Evolutionary conservation across 441 rosid species (phyloP).

Genomic region (Brassica balearica): DNA sequence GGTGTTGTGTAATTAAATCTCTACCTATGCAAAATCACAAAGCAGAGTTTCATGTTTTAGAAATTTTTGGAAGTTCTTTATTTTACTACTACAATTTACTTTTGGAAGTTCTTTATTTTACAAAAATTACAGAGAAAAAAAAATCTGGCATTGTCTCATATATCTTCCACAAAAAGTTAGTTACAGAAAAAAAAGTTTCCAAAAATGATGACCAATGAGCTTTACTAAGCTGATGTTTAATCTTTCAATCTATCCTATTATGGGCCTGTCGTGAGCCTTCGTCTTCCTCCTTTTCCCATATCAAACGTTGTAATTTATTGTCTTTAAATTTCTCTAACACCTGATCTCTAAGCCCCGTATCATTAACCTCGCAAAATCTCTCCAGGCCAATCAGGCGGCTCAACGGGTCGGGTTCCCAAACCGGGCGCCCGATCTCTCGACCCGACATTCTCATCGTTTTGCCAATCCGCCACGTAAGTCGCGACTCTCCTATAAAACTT

Average conservation of each 20-base stretch:
- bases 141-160: background rate
- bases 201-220: background rate
- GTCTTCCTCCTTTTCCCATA: slow-evolving; percentile 59
- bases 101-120: background rate
- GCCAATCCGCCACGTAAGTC: slow-evolving; percentile 90
- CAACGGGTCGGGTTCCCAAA: slow-evolving; percentile 73
- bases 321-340: slow-evolving; percentile 52
- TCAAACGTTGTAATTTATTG: slow-evolving; percentile 48
- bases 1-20: background rate
- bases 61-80: too few relatives aligned
- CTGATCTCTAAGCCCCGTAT: slow-evolving; percentile 66
- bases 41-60: background rate
- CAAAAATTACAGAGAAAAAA: background rate
- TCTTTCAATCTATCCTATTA: slow-evolving; percentile 15
- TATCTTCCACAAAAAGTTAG: background rate
- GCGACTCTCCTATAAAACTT: slow-evolving; percentile 85
- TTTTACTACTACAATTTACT: too few relatives aligned
- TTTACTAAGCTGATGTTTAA: slow-evolving; percentile 1
- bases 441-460: slow-evolving; percentile 67
- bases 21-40: background rate
- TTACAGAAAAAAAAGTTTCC: background rate
- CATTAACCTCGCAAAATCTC: slow-evolving; percentile 77
- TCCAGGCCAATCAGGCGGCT: slow-evolving; percentile 79
- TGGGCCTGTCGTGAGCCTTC: background rate
- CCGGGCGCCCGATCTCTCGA: slow-evolving; percentile 92